Evolutionary conservation across 441 rosid genomes (phyloP), one percentile per base, ranked within the genome.

Genomic region (Croton laevigatus): DNA sequence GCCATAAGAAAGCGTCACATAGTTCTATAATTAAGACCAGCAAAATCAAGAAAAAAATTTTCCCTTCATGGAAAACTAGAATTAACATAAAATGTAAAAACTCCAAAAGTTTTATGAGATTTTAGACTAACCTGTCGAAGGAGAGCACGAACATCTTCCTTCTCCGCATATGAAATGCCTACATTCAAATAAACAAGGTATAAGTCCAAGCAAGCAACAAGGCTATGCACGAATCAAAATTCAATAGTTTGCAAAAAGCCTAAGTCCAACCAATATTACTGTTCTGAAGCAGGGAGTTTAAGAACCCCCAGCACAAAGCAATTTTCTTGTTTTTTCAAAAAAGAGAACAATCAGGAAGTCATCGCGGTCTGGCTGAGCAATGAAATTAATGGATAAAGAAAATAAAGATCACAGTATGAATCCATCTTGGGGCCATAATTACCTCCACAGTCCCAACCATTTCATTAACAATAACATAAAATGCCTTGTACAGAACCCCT

Each of bases 81-180:
- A 66, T 66, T 10, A 52, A 3, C 8, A 8, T 37, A 52, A 38
- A 66, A 36, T n/a, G 16, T 12, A 54, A 54, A 7, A 38, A 14
- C n/a, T 55, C 53, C 23, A 23, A 16, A 32, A 34, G n/a, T 32
- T 34, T n/a, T 32, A 61, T 1, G 23, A 79, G 71, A 71, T 55
- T 58, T 59, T 52, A 54, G 72, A 79, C 78, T 63, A 77, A 94
- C 98, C 98, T 91, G 87, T 62, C 97, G 84, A 76, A 94, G 92
- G 73, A 89, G 92, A 63, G 84, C 71, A 61, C 98, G 97, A 19
- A 94, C 96, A 81, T 94, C 97, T 85, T 90, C 97, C 83, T 94
- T 94, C 93, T 94, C 97, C 27, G 81, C 76, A 83, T 90, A 94
- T 16, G 97, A 86, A 77, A 86, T 76, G 67, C 98, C 97, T 94